Conservation (phyloP, 352 stramenopile genomes). For the Pythium guiyangense region DNA sequence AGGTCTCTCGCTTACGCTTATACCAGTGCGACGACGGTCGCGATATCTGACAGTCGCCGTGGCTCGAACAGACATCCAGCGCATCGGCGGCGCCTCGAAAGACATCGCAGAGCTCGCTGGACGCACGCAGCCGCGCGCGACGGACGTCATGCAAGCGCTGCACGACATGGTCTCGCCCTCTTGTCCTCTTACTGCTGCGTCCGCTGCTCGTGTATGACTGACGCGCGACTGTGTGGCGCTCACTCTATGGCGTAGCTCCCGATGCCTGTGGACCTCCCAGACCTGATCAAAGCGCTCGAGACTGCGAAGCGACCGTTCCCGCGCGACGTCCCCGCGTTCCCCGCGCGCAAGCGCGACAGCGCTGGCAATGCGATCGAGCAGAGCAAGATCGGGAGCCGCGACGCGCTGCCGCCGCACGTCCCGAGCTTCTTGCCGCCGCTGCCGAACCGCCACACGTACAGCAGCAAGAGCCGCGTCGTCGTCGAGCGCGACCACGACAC, state of each 20-base stretch:
- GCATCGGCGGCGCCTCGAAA: conserved; percentile 40
- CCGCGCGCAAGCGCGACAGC: conserved; percentile 42
- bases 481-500: conserved; percentile 51
- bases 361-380: conserved; percentile 44
- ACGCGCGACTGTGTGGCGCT: no score
- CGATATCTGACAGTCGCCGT: not conserved
- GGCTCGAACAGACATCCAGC: conserved; percentile 35
- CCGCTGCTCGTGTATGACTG: not conserved
- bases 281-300: conserved; percentile 49
- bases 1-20: no score
- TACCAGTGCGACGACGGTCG: no score
- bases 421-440: conserved; percentile 47
- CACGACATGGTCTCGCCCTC: conserved; percentile 28
- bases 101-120: conserved; percentile 51
- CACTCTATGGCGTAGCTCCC: conserved; percentile 8
- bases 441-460: conserved; percentile 58
- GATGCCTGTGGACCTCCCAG: conserved; percentile 31
- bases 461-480: conserved; percentile 42
- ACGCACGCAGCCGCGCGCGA: conserved; percentile 40
- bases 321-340: conserved; percentile 47
- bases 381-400: conserved; percentile 49
- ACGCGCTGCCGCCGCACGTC: conserved; percentile 40
- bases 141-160: conserved; percentile 42
- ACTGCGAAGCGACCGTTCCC: conserved; percentile 50
- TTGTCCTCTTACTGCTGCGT: not conserved